Evolutionary conservation across 371 early-diverging fungal species (phyloP).

Genomic region (Nematocida major): DNA sequence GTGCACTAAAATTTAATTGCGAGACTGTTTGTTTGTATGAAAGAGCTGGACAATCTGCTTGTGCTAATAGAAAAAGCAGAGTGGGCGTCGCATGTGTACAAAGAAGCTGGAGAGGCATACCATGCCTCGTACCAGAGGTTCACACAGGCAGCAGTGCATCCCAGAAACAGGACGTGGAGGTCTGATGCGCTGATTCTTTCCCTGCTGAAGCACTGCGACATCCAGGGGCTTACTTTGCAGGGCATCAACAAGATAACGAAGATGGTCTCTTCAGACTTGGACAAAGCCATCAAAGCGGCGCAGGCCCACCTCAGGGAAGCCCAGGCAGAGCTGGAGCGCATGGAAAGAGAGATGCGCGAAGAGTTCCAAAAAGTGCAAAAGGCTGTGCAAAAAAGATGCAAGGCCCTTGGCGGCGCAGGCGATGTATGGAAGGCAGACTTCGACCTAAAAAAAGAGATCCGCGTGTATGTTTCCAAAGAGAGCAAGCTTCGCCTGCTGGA

Average conservation of each 20-base stretch:
- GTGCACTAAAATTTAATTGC: background rate
- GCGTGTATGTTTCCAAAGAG: background rate
- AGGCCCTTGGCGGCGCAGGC: background rate
- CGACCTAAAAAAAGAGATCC: conserved; percentile 20
- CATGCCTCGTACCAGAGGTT: background rate
- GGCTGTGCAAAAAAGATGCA: background rate
- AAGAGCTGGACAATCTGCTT: background rate
- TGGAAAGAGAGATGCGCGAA: background rate
- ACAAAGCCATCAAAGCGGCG: background rate
- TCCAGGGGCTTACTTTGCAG: conserved; percentile 7
- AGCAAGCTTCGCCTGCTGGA: too few relatives aligned
- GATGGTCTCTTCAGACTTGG: conserved; percentile 7
- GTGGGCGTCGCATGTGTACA: conserved; percentile 17
- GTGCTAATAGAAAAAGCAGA: conserved; percentile 1
- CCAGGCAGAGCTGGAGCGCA: background rate
- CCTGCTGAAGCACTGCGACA: conserved; percentile 30
- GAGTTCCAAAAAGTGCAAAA: background rate
- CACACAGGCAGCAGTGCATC: background rate
- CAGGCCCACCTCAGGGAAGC: background rate
- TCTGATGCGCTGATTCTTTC: conserved; percentile 13
- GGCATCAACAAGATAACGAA: conserved; percentile 6
- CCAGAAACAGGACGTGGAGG: background rate
- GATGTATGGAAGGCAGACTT: conserved; percentile 43
- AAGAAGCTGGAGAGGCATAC: background rate
- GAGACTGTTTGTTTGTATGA: conserved; percentile 28